Percentiles rank a stretch among this genome's conserved stretches.
Conservation (phyloP, 176 grass and related monocot genomes). For the Puya raimondii region DNA sequence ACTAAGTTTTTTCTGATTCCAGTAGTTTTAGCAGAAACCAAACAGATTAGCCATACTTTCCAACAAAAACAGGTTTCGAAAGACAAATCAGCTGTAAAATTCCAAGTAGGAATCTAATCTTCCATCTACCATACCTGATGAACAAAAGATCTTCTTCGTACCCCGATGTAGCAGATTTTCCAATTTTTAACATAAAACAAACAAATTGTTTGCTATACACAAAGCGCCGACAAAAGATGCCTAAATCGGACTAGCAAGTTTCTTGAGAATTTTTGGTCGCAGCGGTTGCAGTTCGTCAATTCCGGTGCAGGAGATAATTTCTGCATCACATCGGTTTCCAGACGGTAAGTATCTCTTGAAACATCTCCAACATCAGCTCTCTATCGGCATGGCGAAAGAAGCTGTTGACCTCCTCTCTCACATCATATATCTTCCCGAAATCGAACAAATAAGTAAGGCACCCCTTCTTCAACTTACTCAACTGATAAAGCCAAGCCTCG, state of each 20-base stretch:
- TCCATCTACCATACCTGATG: no score
- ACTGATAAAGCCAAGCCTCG: constrained; percentile 58
- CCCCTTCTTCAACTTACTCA: constrained; percentile 70
- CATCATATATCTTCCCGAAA: constrained; percentile 83
- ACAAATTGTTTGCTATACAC: no score
- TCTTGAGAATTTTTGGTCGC: neutral
- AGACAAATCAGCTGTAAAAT: no score
- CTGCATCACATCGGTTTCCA: constrained; percentile 57
- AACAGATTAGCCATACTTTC: no score
- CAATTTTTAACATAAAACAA: no score
- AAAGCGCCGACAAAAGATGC: neutral
- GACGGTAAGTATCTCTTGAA: constrained; percentile 56
- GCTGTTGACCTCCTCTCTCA: constrained; percentile 52
- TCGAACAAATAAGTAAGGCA: constrained; percentile 73
- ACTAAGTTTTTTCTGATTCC: no score
- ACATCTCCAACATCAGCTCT: constrained; percentile 82
- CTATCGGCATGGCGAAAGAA: constrained; percentile 69
- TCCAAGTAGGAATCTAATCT: no score
- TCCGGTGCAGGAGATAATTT: neutral
- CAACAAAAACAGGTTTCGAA: no score
- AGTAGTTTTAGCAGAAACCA: no score
- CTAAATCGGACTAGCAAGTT: neutral
- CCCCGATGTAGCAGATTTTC: no score
- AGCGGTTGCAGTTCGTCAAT: neutral
- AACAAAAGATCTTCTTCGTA: no score